Percentiles rank a stretch among this genome's conserved stretches.
Evolutionary conservation across 805 yeast genomes (phyloP).

Genomic region (Yamadazyma scolyti): DNA sequence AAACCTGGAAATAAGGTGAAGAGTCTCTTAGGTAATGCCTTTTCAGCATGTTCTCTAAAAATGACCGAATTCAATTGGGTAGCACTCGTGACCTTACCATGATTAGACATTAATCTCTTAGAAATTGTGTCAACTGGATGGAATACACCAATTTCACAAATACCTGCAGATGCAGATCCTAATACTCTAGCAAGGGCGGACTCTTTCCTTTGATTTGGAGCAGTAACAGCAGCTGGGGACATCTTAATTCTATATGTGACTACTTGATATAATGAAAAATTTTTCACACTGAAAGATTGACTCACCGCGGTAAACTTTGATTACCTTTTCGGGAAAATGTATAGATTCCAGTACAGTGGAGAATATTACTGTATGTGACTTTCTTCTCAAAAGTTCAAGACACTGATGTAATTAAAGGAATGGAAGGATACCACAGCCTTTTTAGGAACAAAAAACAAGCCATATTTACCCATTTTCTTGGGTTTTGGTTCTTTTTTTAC

Average conservation of each 20-base stretch:
- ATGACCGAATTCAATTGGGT: conserved; percentile 79
- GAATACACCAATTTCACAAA: conserved; percentile 92
- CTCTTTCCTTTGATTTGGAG: conserved; percentile 68
- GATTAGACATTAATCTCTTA: conserved; percentile 88
- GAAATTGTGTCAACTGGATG: conserved; percentile 99
- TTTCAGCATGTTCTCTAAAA: conserved; percentile 75
- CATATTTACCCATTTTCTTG: too few relatives aligned
- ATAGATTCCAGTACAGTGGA: too few relatives aligned
- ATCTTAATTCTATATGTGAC: too few relatives aligned
- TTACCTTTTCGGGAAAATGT: conserved; percentile 2
- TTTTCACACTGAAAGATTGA: conserved; percentile 6
- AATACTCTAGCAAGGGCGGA: conserved; percentile 86
- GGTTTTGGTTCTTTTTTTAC: too few relatives aligned
- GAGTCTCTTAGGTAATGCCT: conserved; percentile 66
- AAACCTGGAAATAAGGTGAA: conserved; percentile 93
- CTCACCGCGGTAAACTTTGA: conserved; percentile 10
- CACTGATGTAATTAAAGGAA: too few relatives aligned
- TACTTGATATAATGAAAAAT: conserved; percentile 6
- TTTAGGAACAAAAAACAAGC: too few relatives aligned
- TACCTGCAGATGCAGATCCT: conserved; percentile 98
- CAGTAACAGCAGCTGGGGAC: conserved; percentile 26
- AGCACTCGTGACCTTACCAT: conserved; percentile 58
- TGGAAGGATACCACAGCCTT: too few relatives aligned
- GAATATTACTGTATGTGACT: too few relatives aligned
- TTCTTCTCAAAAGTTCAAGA: too few relatives aligned